These are phyloP conservation scores for Eucalyptus leucophloia DNA, from an alignment of 345 rosid genomes.

Conservation along the genomic window DNA sequence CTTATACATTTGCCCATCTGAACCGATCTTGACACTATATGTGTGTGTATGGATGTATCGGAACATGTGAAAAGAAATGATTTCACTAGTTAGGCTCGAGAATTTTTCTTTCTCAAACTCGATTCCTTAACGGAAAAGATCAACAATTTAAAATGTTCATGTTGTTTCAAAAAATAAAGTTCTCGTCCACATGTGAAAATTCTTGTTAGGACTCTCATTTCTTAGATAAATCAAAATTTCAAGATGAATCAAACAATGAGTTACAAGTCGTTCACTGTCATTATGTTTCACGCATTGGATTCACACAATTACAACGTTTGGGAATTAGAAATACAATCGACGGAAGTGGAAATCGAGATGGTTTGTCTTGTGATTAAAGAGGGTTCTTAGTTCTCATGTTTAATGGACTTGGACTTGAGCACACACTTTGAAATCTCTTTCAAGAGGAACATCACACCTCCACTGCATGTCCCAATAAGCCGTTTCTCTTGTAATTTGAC, in stretches of 20 bases:
- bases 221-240: neutral
- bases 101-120: neutral
- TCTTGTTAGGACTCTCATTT: neutral
- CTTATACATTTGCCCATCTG: neutral
- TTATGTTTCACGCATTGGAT: neutral
- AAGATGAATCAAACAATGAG: neutral
- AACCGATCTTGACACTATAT: neutral
- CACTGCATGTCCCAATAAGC: neutral
- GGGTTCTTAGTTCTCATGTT: neutral
- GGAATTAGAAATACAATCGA: neutral
- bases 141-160: neutral
- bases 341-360: neutral
- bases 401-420: neutral
- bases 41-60: neutral
- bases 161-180: neutral
- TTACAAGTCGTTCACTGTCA: neutral
- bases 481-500: neutral
- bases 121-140: neutral
- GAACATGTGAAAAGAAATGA: neutral
- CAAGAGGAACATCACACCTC: neutral
- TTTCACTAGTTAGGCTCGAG: neutral
- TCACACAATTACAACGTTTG: neutral
- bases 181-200: neutral
- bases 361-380: accelerated
- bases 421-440: neutral